Conservation (phyloP, 1,139 yeast genomes). For the Kurtzmaniella natalensis region DNA sequence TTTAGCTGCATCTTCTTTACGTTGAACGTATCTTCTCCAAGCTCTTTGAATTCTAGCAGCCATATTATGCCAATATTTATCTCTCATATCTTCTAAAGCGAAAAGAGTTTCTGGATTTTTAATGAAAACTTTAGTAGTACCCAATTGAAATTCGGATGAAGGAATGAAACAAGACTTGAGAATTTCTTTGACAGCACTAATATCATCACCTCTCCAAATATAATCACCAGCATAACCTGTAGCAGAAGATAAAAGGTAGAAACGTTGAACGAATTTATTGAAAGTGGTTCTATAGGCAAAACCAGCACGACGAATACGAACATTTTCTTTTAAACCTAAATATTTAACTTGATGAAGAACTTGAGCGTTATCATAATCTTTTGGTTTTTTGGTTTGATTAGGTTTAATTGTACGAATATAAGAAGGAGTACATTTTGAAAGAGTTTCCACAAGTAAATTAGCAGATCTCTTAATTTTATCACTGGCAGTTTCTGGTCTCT, state of each 20-base stretch:
- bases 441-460: slow-evolving; percentile 81
- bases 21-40: slow-evolving; percentile 79
- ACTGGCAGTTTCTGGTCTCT: slow-evolving; percentile 95
- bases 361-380: slow-evolving; percentile 83
- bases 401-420: slow-evolving; percentile 98
- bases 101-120: slow-evolving; percentile 96
- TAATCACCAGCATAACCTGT: slow-evolving; percentile 99
- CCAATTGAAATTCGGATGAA: slow-evolving; percentile 78
- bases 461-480: slow-evolving; percentile 94
- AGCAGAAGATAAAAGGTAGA: slow-evolving; percentile 78
- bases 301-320: slow-evolving; percentile 96
- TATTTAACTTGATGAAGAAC: slow-evolving; percentile 95
- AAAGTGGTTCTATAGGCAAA: slow-evolving; percentile 97
- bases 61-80: slow-evolving; percentile 97
- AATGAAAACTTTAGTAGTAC: slow-evolving; percentile 91
- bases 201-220: slow-evolving; percentile 87
- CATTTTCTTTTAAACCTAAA: slow-evolving; percentile 94
- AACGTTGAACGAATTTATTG: slow-evolving; percentile 95
- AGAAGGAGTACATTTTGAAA: slow-evolving; percentile 87
- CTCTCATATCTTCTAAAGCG: slow-evolving; percentile 95
- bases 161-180: slow-evolving; percentile 81
- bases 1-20: slow-evolving; percentile 84
- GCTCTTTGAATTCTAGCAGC: slow-evolving; percentile 97
- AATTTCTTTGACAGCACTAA: slow-evolving; percentile 76
- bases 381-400: slow-evolving; percentile 86